phyloP scores from a whole-genome alignment of 805 yeast species.

The Debaryomyces castellii region DNA sequence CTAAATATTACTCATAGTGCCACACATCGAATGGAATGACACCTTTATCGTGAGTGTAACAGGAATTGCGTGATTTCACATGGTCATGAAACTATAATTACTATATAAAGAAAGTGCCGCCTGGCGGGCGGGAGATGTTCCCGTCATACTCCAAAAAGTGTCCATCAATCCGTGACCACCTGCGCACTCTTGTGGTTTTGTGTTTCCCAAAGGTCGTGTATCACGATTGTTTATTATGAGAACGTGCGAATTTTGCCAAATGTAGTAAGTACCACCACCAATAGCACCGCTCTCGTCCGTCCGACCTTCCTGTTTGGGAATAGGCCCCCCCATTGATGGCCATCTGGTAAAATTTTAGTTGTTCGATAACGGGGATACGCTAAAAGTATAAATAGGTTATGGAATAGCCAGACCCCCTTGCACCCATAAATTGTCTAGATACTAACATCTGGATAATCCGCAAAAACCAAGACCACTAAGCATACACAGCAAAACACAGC shows the following conservation, averaged over 20 bases:
- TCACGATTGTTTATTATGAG: neutral
- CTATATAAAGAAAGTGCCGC: neutral
- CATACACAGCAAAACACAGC: neutral
- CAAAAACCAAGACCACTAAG: too few species aligned
- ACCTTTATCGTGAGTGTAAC: neutral
- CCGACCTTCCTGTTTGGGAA: neutral
- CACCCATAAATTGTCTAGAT: too few species aligned
- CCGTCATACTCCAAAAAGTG: neutral
- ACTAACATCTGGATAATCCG: too few species aligned
- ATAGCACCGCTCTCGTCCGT: neutral
- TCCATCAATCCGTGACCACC: neutral
- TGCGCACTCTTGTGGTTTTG: neutral
- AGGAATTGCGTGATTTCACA: neutral
- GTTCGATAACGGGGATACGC: neutral
- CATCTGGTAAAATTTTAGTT: neutral
- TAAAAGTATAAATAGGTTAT: neutral
- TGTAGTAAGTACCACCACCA: neutral
- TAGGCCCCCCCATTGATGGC: neutral
- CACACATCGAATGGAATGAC: neutral
- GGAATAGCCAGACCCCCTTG: neutral
- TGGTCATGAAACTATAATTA: neutral
- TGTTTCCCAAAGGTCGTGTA: neutral
- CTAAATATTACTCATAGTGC: neutral
- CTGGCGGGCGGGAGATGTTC: neutral
- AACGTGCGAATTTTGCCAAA: neutral